A percentile compares a stretch with the other conserved stretches of the same genome.
Conservation (phyloP, 2,329 filamentous ascomycete genomes). For the Hymenoscyphus albidus region DNA sequence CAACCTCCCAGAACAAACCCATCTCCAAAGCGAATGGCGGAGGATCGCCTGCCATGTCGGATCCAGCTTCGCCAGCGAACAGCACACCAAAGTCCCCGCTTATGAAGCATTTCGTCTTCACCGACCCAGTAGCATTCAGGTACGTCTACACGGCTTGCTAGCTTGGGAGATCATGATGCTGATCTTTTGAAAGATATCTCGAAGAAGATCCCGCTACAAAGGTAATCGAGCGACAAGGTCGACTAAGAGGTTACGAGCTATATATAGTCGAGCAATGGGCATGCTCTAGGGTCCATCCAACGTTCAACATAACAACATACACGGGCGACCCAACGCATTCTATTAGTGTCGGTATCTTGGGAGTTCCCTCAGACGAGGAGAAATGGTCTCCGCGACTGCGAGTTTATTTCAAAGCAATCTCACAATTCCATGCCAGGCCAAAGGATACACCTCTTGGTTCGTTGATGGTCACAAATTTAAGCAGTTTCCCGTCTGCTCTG, state of each 20-base stretch:
- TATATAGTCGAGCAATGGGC: constrained; percentile 98
- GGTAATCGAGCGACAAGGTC: constrained; percentile 67
- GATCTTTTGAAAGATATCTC: constrained; percentile 56
- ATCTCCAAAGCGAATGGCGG: constrained; percentile 20
- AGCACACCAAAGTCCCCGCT: constrained; percentile 25
- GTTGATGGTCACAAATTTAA: constrained; percentile 91
- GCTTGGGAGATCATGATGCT: constrained; percentile 6
- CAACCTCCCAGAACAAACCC: constrained; percentile 25
- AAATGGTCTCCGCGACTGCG: constrained; percentile 76
- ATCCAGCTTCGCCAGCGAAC: constrained; percentile 15
- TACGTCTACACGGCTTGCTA: constrained; percentile 21
- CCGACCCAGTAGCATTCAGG: constrained; percentile 62
- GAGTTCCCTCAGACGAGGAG: constrained; percentile 74
- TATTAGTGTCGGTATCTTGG: constrained; percentile 75
- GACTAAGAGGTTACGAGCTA: constrained; percentile 80
- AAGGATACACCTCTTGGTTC: constrained; percentile 79
- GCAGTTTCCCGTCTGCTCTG: constrained; percentile 83
- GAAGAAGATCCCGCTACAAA: constrained; percentile 77
- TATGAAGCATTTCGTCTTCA: constrained; percentile 59
- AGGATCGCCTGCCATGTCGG: constrained; percentile 12
- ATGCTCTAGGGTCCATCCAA: constrained; percentile 84
- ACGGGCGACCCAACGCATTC: constrained; percentile 79
- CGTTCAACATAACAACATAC: constrained; percentile 87
- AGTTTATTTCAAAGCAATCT: constrained; percentile 81
- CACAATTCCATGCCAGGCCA: constrained; percentile 78